Base-by-base conservation (phyloP, 495 filamentous ascomycete species). In the Thozetella sp. region DNA sequence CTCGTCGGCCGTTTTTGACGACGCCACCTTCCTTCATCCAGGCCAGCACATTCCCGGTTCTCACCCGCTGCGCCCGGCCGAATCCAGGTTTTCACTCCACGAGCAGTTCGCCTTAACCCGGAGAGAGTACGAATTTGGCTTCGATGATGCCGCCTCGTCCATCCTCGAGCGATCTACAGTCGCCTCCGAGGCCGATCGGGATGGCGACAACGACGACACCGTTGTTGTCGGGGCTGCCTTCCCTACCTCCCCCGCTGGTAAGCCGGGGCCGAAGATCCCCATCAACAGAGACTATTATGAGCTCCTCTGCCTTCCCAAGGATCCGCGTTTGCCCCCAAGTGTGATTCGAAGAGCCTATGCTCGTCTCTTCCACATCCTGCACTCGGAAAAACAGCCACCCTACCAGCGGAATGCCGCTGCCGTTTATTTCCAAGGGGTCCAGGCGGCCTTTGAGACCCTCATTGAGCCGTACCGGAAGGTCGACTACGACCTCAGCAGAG, bases 381-480 rank as follows among this genome's bases (percentile, higher is more conserved):
- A 86, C 56, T 82, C 84, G 12, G 85, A 88, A 61, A 83, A 81
- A 56, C 83, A 86, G 56, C 81, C 85, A 1, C 55, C 75, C 19
- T 70, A 80, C 27, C 67, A 79, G 27, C 78, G 70, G 25, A 70
- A 79, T 13, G 67, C 76, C 2, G 83, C 85, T 9, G 70, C 75
- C 25, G 69, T 58, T 20, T 78, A 86, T 22, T 84, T 86, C 30
- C 76, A 66, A 25, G 65, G 69, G 24, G 80, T 85, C 43, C 74
- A 79, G 22, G 72, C 74, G 3, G 85, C 85, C 4, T 86, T 85
- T 34, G 81, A 85, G 63, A 81, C 78, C 1, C 72, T 88, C 4
- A 75, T 78, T 22, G 79, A 87, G 57, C 78, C 80, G n/a, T 73
- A 79, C 24, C 80, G 85, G 59, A 75, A 84, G 43, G 64, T 72